Evolutionary conservation across 768 basidiomycete genomes (phyloP), one percentile per base, ranked within the genome.

Genomic region (Steccherinum ochraceum): DNA sequence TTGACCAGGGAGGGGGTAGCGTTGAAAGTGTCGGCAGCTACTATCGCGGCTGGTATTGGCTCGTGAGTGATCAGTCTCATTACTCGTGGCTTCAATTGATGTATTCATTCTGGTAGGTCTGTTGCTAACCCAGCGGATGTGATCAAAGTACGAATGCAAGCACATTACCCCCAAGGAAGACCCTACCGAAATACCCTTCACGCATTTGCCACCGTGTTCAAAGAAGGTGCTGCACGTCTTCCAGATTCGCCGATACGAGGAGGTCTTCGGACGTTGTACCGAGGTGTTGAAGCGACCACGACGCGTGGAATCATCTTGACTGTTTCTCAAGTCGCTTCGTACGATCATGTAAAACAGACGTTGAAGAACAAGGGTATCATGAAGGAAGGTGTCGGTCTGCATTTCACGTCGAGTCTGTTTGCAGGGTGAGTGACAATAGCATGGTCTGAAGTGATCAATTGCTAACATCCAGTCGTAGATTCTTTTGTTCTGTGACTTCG

Each of bases 121-220:
- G 11, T 69, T 18, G 69, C 69, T 1, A 70, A 68, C 44, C 69
- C 69, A 5, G 62, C 67, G 2, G 69, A 70, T 49, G 58, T 70
- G 1, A 63, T 69, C 40, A 69, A 69, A 63, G 67, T 70, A n/a
- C 61, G 69, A 2, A 69, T 70, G 67, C 69, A 70, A 51, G 67
- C 69, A 2, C 56, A 66, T 54, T 67, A 69, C 48, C 69, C 69
- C 5, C 40, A 57, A 12, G 69, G 68, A 16, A 59, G 57, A 35
- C 69, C 69, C 0, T 70, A 69, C 55, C 57, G 58, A 13, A 62
- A 54, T 26, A 63, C 61, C 54, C 59, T 61, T 12, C 64, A 68
- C 49, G 67, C 67, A 3, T 67, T 68, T 53, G 57, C 61, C 12
- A 50, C 60, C 12, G 61, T 69, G 30, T 70, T 59, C 56, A 49